Evolutionary conservation across 2,329 filamentous ascomycete genomes (phyloP).

Genomic region (Orbilia oligospora): DNA sequence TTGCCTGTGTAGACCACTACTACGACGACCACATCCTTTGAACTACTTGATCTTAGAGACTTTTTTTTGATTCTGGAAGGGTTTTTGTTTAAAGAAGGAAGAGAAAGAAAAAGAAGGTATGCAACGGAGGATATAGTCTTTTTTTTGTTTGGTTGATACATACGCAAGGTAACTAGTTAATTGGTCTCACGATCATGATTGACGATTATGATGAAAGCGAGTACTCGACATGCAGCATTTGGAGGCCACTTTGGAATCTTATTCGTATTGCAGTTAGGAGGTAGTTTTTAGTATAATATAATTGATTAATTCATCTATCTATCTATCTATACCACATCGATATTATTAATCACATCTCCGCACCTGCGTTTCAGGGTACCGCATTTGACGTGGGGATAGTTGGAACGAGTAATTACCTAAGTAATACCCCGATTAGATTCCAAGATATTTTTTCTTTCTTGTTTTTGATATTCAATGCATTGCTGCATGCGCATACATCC

Average conservation of each 20-base stretch:
- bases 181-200: constrained; percentile 6
- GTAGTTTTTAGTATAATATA: neutral
- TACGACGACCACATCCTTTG: neutral
- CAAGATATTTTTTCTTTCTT: no score
- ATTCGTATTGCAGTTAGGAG: neutral
- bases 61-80: neutral
- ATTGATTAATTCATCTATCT: neutral
- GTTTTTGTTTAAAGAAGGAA: neutral
- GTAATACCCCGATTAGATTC: no score
- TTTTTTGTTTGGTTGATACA: constrained; percentile 12
- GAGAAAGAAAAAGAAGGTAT: neutral
- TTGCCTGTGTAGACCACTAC: constrained; percentile 31
- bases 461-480: no score
- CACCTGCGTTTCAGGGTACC: no score
- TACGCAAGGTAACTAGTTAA: no score
- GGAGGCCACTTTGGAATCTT: constrained; percentile 3
- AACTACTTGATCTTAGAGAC: neutral
- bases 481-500: no score
- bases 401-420: no score
- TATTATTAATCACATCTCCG: no score
- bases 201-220: constrained; percentile 15
- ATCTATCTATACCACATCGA: no score
- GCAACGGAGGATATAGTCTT: constrained; percentile 5
- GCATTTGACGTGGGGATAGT: no score
- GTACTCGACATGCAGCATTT: constrained; percentile 14